A percentile compares a stretch with the other conserved stretches of the same genome.
phyloP scores from a whole-genome alignment of 495 filamentous ascomycete genomes.

The Aspergillus panamensis region DNA sequence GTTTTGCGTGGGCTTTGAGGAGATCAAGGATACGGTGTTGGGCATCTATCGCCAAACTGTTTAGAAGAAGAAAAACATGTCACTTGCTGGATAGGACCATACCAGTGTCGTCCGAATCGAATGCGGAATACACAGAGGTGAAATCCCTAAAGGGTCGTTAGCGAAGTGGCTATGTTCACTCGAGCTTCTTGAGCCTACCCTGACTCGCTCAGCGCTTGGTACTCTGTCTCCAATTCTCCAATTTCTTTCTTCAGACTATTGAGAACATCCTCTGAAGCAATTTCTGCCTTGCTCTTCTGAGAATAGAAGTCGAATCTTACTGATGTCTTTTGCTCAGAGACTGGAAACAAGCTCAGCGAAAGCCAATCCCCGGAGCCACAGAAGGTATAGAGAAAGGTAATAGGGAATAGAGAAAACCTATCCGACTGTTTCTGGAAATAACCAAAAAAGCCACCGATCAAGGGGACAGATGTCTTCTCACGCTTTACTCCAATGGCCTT shows the following conservation, averaged over 20 bases:
- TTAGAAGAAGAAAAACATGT: neutral
- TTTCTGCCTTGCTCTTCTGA: neutral
- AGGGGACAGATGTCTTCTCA: neutral
- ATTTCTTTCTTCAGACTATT: slow-evolving; percentile 6
- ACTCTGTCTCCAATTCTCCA: slow-evolving; percentile 14
- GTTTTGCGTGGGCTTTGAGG: slow-evolving; percentile 29
- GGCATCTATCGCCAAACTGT: neutral
- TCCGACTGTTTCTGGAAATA: slow-evolving; percentile 1
- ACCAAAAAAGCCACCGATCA: neutral
- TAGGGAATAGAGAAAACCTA: slow-evolving; percentile 17
- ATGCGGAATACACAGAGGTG: neutral
- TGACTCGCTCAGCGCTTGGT: neutral
- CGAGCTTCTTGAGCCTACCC: neutral
- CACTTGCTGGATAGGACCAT: neutral
- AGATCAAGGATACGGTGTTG: slow-evolving; percentile 20
- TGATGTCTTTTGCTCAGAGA: slow-evolving; percentile 18
- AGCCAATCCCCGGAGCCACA: slow-evolving; percentile 17
- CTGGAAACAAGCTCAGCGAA: slow-evolving; percentile 19
- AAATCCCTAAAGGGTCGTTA: neutral
- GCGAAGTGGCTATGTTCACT: neutral
- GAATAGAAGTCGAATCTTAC: slow-evolving; percentile 26
- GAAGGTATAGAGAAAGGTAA: slow-evolving; percentile 17
- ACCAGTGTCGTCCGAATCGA: slow-evolving; percentile 7
- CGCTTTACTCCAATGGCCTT: neutral
- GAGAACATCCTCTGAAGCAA: neutral